Conservation (phyloP, 106 monocot species). For the Dactylorhiza incarnata region DNA sequence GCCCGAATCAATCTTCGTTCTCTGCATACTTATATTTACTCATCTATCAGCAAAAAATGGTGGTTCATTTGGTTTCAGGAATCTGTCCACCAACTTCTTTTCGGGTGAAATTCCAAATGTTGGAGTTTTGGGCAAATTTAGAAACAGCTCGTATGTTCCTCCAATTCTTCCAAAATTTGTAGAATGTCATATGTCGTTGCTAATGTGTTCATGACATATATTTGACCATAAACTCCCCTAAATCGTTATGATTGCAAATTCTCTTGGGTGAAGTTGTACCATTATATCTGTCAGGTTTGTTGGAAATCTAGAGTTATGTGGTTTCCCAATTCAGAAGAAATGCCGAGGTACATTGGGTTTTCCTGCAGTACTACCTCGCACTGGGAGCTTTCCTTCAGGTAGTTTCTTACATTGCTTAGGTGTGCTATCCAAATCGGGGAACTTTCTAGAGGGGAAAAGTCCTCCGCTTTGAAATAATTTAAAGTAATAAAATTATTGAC, state of each 20-base stretch:
- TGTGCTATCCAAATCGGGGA: background rate
- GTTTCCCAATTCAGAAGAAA: constrained; percentile 57
- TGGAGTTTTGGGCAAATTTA: constrained; percentile 73
- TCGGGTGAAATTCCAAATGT: constrained; percentile 93
- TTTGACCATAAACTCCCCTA: no score
- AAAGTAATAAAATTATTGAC: no score
- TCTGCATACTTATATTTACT: no score
- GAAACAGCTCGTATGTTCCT: constrained; percentile 73
- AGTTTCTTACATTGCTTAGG: constrained; percentile 4
- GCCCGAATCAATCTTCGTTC: no score
- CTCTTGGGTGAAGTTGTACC: background rate
- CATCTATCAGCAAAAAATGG: background rate
- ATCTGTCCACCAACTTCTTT: constrained; percentile 91
- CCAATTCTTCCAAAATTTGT: background rate
- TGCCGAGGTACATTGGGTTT: constrained; percentile 75
- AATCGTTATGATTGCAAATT: background rate
- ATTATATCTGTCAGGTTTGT: constrained; percentile 54
- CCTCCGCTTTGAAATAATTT: no score
- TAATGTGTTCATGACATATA: no score
- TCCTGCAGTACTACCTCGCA: constrained; percentile 77
- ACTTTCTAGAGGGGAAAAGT: no score
- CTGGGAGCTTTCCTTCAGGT: constrained; percentile 36
- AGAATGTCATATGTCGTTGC: background rate
- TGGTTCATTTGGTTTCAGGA: constrained; percentile 32
- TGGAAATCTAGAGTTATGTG: constrained; percentile 92